Percentiles rank a stretch among this genome's conserved stretches.
phyloP scores from a whole-genome alignment of 257 asterid species.

The Leptodermis oblonga region DNA sequence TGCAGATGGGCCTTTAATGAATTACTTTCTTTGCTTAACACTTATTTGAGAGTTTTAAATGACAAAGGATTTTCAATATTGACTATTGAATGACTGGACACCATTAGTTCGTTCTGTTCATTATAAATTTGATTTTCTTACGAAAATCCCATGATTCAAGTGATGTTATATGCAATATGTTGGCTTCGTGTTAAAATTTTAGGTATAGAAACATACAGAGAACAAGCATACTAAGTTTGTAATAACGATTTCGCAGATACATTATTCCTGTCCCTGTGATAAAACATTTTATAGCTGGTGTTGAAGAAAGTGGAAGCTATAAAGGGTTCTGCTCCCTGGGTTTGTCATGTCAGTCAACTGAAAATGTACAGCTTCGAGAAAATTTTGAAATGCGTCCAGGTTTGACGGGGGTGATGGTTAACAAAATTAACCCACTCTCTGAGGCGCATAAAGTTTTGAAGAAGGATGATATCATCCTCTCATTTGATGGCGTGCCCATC shows the following conservation, averaged over 20 bases:
- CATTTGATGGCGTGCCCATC: slow-evolving; percentile 83
- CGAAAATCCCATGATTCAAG: not conserved
- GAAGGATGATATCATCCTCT: slow-evolving; percentile 79
- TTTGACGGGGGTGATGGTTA: slow-evolving; percentile 80
- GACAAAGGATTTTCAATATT: no score
- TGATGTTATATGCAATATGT: not conserved
- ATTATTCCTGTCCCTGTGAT: slow-evolving; percentile 95
- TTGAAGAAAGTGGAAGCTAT: slow-evolving; percentile 83
- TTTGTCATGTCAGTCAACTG: slow-evolving; percentile 88
- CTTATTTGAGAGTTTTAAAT: no score
- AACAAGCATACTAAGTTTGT: not conserved
- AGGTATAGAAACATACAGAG: not conserved
- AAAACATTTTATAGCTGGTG: slow-evolving; percentile 78
- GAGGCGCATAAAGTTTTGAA: slow-evolving; percentile 59
- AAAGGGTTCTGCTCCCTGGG: slow-evolving; percentile 95
- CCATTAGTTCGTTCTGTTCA: not conserved
- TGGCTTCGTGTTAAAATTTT: not conserved
- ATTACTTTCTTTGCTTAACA: no score
- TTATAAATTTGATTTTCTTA: not conserved
- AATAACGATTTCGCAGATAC: slow-evolving; percentile 43
- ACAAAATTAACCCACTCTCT: slow-evolving; percentile 76
- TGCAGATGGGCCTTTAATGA: not conserved
- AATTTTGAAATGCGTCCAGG: slow-evolving; percentile 67
- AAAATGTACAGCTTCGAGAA: slow-evolving; percentile 75
- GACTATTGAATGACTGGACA: no score